Evolutionary conservation across 768 basidiomycete species (phyloP), one percentile per base, ranked within the genome.

Genomic region (Sistotremastrum niveocremeum): DNA sequence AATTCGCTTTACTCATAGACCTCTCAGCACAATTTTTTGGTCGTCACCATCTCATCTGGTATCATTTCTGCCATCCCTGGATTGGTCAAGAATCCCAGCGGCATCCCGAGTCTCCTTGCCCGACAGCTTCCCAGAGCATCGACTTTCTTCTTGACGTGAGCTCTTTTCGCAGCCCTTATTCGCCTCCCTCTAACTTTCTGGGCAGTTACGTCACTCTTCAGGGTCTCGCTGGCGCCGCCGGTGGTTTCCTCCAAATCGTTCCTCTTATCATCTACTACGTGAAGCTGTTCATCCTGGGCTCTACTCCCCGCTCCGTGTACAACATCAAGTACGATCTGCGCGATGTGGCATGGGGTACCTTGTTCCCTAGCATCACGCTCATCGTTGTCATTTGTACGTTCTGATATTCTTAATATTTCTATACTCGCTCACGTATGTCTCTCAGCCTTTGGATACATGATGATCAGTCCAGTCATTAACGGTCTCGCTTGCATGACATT

Each of bases 401-500:
- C 28, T 30, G 40, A 54, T 20, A 4, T 20, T 9, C 32, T 34
- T 4, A 6, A 7, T 7, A 5, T 32, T 39, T 30, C 32, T 29
- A 32, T 3, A 38, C 29, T 46, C 36, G 47, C 37, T 56, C 34
- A n/a, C 12, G 20, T 29, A 46, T 34, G 32, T 37, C 36, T 12
- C 36, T 8, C 47, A 81, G 79, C 81, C 6, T 60, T 87, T 30
- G 81, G 74, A 2, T 98, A 97, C 65, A 81, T 79, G 34, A 73
- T 91, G 58, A 93, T 97, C 53, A 81, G 89, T 5, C 93, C 94
- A 0, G 71, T 98, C 57, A 91, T 95, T 67, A 93, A 89, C 52
- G 93, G 93, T 6, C 77, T 98, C 40, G 80, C 86, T 2, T 77
- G 77, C 52, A 68, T 71, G 31, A 79, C 86, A 1, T 95, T 98